Conservation (phyloP, 1,139 yeast genomes). For the Sugiyamaella neomexicana region DNA sequence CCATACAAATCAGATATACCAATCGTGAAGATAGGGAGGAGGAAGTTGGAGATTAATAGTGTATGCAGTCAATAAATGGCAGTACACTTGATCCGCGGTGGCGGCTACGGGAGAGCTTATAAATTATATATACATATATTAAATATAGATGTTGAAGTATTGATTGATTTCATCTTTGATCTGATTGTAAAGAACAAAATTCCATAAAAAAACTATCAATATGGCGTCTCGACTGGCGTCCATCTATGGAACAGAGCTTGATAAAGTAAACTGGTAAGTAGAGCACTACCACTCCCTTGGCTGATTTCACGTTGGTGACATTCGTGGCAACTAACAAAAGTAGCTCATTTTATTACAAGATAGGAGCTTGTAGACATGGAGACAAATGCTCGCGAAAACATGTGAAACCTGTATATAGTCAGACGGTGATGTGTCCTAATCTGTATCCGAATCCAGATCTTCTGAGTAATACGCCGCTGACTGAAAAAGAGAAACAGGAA, state of each 20-base stretch:
- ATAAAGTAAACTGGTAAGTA: slow-evolving; percentile 46
- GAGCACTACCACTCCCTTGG: too few relatives aligned
- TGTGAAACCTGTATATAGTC: slow-evolving; percentile 64
- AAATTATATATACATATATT: too few relatives aligned
- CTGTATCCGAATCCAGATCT: slow-evolving; percentile 64
- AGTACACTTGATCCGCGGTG: not conserved
- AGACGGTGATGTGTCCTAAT: slow-evolving; percentile 66
- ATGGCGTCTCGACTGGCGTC: slow-evolving; percentile 16
- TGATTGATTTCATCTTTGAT: not conserved
- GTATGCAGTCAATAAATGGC: not conserved
- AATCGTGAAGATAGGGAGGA: not conserved
- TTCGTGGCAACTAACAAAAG: not conserved
- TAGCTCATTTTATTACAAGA: slow-evolving; percentile 67
- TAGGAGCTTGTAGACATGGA: slow-evolving; percentile 95
- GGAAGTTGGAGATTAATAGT: not conserved
- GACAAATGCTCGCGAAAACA: slow-evolving; percentile 83
- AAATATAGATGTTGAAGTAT: not conserved
- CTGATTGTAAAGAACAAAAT: not conserved
- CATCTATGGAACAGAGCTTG: slow-evolving; percentile 45
- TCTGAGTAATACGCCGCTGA: slow-evolving; percentile 30
- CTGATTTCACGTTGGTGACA: not conserved
- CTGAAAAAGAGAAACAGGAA: slow-evolving; percentile 47
- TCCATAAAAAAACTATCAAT: not conserved
- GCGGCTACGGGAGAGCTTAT: slow-evolving; percentile 9
- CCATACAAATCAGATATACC: too few relatives aligned